Evolutionary conservation across 2,329 filamentous ascomycete genomes (phyloP), one percentile per base, ranked within the genome.

Genomic region (Fusarium sp.): DNA sequence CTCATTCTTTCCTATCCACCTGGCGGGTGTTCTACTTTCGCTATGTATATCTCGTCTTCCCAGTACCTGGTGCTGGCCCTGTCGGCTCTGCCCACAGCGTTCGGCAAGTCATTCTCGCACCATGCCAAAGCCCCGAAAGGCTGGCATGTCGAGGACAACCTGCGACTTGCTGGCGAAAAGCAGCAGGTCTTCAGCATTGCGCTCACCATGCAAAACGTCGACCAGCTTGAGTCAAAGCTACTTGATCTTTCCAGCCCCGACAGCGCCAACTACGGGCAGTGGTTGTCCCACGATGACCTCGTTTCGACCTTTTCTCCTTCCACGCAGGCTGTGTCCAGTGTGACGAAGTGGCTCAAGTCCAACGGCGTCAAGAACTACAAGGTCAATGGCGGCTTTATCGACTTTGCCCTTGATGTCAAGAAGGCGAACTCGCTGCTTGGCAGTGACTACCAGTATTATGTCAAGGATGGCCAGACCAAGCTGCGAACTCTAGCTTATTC

Each of bases 161-260:
- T 54, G 15, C 23, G 39, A 7, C 15, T 53, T 5, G 28, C 62
- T 3, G 15, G 47, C 7, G 57, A 36, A 3, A 67, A 53, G 7
- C 46, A 67, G 10, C 62, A 67, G 1, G 56, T 67, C 50, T 66
- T 67, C 45, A 67, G 62, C 11, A 56, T 67, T 26, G 63, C 63
- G 15, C 43, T 67, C 1, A 62, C 62, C 14, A 47, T 67, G 62
- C 55, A 66, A 58, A 62, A 62, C 15, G 34, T 62, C 1, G 63
- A 67, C 8, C 50, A 67, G 39, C 57, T 67, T 0, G 62, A 67
- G 49, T 53, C 62, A 5, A 66, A 67, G 42, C 51, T 67, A 11
- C 51, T 67, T 20, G 56, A 67, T 11, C 51, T 67, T 6, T 66
- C 63, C 21, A 67, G 50, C 44, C 63, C 63, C 4, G 63, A 49